Evolutionary conservation across 495 filamentous ascomycete genomes (phyloP), one percentile per base, ranked within the genome.

Genomic region (Trichocladium antarcticum): DNA sequence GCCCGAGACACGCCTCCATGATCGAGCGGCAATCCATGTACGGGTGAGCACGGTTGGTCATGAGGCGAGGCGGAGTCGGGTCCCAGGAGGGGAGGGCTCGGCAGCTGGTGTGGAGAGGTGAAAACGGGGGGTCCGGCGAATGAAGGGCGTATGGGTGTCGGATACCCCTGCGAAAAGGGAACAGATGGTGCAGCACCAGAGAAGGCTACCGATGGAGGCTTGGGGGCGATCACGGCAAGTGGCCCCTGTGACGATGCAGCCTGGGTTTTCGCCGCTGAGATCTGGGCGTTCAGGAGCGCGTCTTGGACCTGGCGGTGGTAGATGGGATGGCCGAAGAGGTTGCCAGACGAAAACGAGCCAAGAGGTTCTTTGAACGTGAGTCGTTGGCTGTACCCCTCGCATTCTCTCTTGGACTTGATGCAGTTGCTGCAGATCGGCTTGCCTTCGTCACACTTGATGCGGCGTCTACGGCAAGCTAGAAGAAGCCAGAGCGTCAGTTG

Each of bases 381-480:
- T 38, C 87, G 79, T 61, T 88, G 89, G 54, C 83, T 93, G 70
- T 98, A 98, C 32, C 92, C 92, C 67, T 97, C 89, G 63, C 92
- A 98, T 35, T 82, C 73, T 10, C 92, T 80, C 64, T 92, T 95
- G 10, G 90, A 95, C 61, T 95, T 96, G 64, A 89, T 79, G 68
- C 92, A 98, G 62, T 97, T 74, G 51, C 75, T 79, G 69, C 92
- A 97, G 14, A 79, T 88, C 40, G 90, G 92, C 47, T 86, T 85
- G 62, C 92, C 88, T 62, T 97, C 92, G 42, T 90, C 92, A 63
- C 92, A 98, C 68, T 98, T 98, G 63, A 98, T 97, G 41, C 92
- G 85, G 16, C 92, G 81, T 66, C 83, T 89, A 43, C 92, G 84
- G 72, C 92, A 98, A 43, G 92, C 87, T 93, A 58, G 17, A 50